These are phyloP conservation scores for Vitis cinerea DNA, from an alignment of 164 flowering plant genomes.

Conservation along the genomic window DNA sequence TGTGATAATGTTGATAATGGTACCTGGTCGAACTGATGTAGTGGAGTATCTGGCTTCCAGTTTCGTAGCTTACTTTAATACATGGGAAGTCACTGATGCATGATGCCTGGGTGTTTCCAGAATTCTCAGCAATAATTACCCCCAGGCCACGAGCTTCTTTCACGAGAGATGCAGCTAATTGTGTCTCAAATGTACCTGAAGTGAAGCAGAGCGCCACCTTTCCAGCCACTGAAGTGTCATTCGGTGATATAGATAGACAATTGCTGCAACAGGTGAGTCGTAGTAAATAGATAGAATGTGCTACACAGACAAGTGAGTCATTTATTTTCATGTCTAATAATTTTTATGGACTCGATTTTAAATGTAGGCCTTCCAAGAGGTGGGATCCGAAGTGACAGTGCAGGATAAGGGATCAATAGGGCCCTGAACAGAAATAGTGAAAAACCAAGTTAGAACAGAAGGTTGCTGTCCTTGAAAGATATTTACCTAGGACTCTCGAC, in stretches of 20 bases:
- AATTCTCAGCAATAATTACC: conserved; percentile 2
- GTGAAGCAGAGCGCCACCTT: conserved; percentile 12
- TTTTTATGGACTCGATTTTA: no score
- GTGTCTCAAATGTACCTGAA: neutral
- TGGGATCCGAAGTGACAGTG: no score
- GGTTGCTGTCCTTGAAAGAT: no score
- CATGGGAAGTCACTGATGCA: conserved; percentile 8
- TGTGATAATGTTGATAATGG: neutral
- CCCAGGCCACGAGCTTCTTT: conserved; percentile 6
- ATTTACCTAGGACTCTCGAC: no score
- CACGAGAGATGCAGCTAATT: neutral
- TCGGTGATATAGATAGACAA: neutral
- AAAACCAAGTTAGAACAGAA: no score
- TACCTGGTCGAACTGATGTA: conserved; percentile 23
- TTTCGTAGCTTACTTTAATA: conserved; percentile 16
- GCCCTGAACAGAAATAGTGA: no score
- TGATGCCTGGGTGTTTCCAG: neutral
- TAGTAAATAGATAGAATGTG: no score
- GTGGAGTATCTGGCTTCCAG: conserved; percentile 12
- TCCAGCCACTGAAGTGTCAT: neutral
- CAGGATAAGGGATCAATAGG: no score
- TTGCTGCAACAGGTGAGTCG: neutral
- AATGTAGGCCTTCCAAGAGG: no score
- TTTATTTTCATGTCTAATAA: no score
- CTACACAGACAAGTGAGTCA: no score